Conservation (phyloP, 192 early-diverging fungal genomes). For the Thamnidium elegans region DNA sequence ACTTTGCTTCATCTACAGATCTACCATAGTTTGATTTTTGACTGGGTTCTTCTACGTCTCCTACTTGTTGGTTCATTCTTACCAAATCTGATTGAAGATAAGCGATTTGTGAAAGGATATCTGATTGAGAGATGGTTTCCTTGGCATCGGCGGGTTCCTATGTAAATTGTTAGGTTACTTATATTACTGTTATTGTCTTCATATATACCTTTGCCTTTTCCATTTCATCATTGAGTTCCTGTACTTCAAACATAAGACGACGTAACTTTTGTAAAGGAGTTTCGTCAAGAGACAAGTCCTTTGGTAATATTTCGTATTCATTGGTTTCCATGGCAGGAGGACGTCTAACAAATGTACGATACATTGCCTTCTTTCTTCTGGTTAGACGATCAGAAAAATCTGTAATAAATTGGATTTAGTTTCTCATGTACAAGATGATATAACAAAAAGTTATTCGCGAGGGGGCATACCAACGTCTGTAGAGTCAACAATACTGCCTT, state of each 20-base stretch:
- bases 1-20: slow-evolving; percentile 45
- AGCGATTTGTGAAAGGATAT: slow-evolving; percentile 47
- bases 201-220: slow-evolving; percentile 48
- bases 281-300: slow-evolving; percentile 55
- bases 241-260: slow-evolving; percentile 77
- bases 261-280: slow-evolving; percentile 72
- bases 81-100: slow-evolving; percentile 50
- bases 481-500: slow-evolving; percentile 47
- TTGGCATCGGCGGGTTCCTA: slow-evolving; percentile 26
- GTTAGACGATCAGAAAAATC: slow-evolving; percentile 60
- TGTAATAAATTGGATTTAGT: neutral
- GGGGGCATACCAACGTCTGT: slow-evolving; percentile 45
- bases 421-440: neutral
- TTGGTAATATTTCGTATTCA: slow-evolving; percentile 55
- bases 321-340: slow-evolving; percentile 46
- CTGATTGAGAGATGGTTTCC: slow-evolving; percentile 43
- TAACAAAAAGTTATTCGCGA: neutral
- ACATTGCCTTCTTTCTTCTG: slow-evolving; percentile 57
- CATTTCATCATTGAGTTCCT: slow-evolving; percentile 73
- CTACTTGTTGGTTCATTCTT: slow-evolving; percentile 44
- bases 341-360: slow-evolving; percentile 51
- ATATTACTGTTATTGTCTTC: neutral
- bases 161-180: neutral
- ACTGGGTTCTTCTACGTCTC: slow-evolving; percentile 25
- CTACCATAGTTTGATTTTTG: slow-evolving; percentile 29